A percentile compares a stretch with the other conserved stretches of the same genome.
phyloP scores from a whole-genome alignment of 2,329 filamentous ascomycete genomes.

The Macrophomina phaseolina region DNA sequence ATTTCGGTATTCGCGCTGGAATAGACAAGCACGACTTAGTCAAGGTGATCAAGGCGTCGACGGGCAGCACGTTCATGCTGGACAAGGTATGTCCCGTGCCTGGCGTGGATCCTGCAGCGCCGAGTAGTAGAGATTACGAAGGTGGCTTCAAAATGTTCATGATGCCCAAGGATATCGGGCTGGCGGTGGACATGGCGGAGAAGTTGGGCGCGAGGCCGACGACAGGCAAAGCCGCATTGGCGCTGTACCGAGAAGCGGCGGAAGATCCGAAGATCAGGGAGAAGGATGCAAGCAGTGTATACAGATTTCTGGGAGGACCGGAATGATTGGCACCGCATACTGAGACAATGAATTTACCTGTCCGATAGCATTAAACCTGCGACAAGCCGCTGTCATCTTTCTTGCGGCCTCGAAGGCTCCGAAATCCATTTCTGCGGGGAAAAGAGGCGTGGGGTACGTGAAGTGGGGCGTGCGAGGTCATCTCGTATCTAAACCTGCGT shows the following conservation, averaged over 20 bases:
- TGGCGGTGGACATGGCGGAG: conserved; percentile 38
- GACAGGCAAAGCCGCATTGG: conserved; percentile 40
- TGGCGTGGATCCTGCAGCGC: conserved; percentile 44
- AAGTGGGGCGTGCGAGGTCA: background rate
- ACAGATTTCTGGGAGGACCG: conserved; percentile 2
- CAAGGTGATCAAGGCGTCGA: conserved; percentile 38
- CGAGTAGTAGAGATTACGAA: conserved; percentile 43
- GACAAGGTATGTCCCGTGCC: conserved; percentile 43
- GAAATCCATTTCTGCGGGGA: background rate
- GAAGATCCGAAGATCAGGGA: conserved; percentile 33
- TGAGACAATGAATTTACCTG: background rate
- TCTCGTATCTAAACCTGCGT: no score
- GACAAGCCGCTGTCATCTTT: background rate
- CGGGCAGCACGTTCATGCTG: conserved; percentile 43
- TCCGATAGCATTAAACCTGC: no score
- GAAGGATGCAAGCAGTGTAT: conserved; percentile 16
- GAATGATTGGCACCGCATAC: background rate
- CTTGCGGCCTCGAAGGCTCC: no score
- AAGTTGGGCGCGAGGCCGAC: conserved; percentile 35
- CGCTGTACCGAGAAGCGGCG: conserved; percentile 36
- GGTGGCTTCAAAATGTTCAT: conserved; percentile 44
- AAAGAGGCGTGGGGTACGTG: background rate
- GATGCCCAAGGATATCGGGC: conserved; percentile 42
- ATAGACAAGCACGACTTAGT: conserved; percentile 38
- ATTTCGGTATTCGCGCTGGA: conserved; percentile 39